Evolutionary conservation across 345 rosid species (phyloP).

Genomic region (Syzygium grande): DNA sequence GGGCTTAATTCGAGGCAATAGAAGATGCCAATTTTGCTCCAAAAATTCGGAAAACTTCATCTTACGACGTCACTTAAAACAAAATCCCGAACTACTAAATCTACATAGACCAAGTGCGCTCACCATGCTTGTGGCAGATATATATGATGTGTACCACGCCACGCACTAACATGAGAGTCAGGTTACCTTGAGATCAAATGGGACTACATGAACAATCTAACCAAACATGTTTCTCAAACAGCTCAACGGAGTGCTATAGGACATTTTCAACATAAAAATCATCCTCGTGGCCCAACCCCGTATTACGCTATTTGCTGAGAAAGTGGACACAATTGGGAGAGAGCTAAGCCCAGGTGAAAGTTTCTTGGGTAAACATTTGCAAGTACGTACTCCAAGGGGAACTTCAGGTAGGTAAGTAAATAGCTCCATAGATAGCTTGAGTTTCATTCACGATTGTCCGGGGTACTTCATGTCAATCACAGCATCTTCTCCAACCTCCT

Average conservation of each 20-base stretch:
- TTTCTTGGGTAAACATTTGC: background rate
- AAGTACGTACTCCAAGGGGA: background rate
- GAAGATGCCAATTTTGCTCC: background rate
- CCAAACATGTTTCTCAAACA: background rate
- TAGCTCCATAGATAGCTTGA: background rate
- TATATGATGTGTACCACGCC: too few relatives aligned
- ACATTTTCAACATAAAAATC: background rate
- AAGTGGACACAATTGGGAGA: background rate
- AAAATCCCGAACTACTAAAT: too few relatives aligned
- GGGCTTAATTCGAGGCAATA: background rate
- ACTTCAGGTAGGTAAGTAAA: background rate
- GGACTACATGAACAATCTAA: background rate
- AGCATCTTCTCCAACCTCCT: conserved; percentile 54
- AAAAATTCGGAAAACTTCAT: background rate
- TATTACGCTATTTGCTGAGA: background rate
- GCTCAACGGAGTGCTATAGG: background rate
- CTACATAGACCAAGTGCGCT: too few relatives aligned
- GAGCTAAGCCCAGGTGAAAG: background rate
- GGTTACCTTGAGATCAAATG: background rate
- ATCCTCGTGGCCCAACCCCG: background rate
- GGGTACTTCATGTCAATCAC: background rate
- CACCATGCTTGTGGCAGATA: too few relatives aligned
- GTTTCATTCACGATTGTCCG: background rate
- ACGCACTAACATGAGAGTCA: background rate
- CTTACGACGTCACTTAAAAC: background rate